Conservation (phyloP, 306 rosid species). For the Casuarina glauca region DNA sequence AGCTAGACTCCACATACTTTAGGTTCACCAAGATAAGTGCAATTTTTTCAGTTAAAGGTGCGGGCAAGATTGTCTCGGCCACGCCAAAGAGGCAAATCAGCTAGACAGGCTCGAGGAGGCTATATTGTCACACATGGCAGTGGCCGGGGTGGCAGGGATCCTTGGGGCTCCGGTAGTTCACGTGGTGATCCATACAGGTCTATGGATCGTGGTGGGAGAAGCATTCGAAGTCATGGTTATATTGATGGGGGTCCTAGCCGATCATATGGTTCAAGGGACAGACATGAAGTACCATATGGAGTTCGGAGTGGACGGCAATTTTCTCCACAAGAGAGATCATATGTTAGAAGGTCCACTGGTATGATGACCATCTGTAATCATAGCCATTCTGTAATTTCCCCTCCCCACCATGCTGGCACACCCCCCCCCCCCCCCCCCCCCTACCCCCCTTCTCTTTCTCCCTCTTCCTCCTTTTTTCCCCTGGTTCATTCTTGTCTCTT, state of each 20-base stretch:
- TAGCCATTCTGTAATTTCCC: background rate
- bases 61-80: conserved; percentile 14
- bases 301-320: conserved; percentile 1
- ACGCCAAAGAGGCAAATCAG: conserved; percentile 14
- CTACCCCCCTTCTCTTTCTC: too few species aligned
- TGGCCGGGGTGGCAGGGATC: conserved; percentile 1
- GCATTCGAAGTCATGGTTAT: background rate
- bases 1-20: background rate
- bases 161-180: conserved; percentile 8
- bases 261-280: conserved; percentile 8
- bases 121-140: conserved; percentile 3
- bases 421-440: background rate
- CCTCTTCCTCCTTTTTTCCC: too few species aligned
- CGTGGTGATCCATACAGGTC: conserved; percentile 3
- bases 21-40: background rate
- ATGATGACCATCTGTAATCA: background rate
- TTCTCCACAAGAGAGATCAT: conserved; percentile 11
- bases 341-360: conserved; percentile 11
- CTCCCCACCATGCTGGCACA: too few species aligned
- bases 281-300: background rate
- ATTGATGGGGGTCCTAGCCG: background rate
- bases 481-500: background rate
- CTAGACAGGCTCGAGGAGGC: conserved; percentile 18
- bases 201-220: background rate
- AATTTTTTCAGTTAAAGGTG: conserved; percentile 4